Base-by-base conservation (phyloP, 192 early-diverging fungal genomes). In the Coemansia sp. region DNA sequence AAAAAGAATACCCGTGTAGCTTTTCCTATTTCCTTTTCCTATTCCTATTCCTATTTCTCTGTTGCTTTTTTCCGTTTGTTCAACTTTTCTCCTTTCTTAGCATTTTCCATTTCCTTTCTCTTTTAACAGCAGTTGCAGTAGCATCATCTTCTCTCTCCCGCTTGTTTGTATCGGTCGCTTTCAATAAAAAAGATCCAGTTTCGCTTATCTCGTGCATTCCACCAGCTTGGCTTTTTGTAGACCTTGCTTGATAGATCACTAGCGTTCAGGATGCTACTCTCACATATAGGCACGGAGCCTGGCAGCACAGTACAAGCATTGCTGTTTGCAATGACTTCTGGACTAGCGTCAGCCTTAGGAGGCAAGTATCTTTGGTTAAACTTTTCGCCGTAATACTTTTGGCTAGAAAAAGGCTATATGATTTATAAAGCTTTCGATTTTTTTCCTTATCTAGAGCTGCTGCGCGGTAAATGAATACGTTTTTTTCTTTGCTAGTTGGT, bases 261-360 rank as follows among this genome's bases (percentile, higher is more conserved):
- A 13, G 40, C 7, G 15, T 43, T 42, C 40, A 43, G 40, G 12
- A 43, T 43, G 40, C 9, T 43, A 16, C 13, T 13, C 40, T 18
- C 40, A 16, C 12, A 43, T 7, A 43, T 26, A 51, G 48, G 13
- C 7, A 26, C 16, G 48, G 61, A 35, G 5, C 31, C 43, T 18
- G 52, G 61, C 58, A 71, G 62, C 51, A 62, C 75, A 23, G 30
- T 39, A 18, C 75, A 78, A 31, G 75, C 75, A 13, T 78, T 70
- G 70, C 57, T 72, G 35, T 71, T 69, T 63, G 68, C 75, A 26
- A 78, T 78, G 75, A 78, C 75, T 12, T 72, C 70, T 7, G 75
- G 70, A 3, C 30, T 78, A 30, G 75, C 75, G 29, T 78, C 75
- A 21, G 69, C 70, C 2, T 58, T 78, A 16, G 75, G 75, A 61